Evolutionary conservation across 208 protist species (phyloP), one percentile per base, ranked within the genome.

Genomic region (Blechomonas ayalai): DNA sequence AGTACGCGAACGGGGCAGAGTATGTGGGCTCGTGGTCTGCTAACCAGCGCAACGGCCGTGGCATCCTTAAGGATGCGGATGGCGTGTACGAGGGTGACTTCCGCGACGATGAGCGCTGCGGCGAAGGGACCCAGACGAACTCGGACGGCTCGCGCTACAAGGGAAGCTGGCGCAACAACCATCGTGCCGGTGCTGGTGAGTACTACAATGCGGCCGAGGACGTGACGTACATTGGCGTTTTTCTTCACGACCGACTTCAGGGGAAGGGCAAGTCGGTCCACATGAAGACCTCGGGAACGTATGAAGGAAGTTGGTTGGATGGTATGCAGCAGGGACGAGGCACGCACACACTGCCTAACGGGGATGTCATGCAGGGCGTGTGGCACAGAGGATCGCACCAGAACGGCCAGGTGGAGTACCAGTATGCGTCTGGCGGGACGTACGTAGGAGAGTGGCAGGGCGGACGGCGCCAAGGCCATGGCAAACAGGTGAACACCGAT

Each of bases 381-480:
- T 96, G 86, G 83, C 75, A 87, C 45, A 64, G 53, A 36, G 86
- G 78, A 0, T 48, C 43, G 29, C 64, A 60, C n/a, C 57, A 83
- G 41, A 69, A 89, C 54, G 82, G 86, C 20, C 13, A n/a, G 5
- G 68, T 91, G 8, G 46, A 76, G 50, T 89, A 67, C 59, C 37
- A 50, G 31, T 74, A 77, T 32, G 45, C 52, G 2, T 50, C 70
- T 25, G 57, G 77, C 28, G 63, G 64, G 29, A 67, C 55, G 22
- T 95, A 94, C 57, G 85, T 90, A 8, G 90, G 90, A 16, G 67
- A 72, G 10, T 96, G 87, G 86, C 16, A 40, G 0, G 44, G 72
- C 36, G 82, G 82, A 22, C 31, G 41, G 26, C 85, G 73, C 22
- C 44, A 67, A 33, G 90, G 87, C 25, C 25, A 29, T 15, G 90